Percentiles rank a stretch among this genome's conserved stretches.
Conservation (phyloP, 345 rosid species). For the Salix caprea region DNA sequence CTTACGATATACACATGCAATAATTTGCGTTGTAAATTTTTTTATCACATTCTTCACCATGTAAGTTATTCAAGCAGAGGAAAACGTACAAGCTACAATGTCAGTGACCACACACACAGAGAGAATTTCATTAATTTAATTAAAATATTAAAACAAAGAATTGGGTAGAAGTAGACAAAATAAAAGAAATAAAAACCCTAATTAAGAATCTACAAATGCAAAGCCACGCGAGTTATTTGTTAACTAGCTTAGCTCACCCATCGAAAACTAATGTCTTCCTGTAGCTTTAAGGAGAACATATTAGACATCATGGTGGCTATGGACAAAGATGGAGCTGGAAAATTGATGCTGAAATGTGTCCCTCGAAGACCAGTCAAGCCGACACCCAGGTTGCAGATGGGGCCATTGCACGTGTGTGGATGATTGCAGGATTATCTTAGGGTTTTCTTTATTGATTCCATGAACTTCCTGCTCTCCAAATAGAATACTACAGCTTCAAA, state of each 20-base stretch:
- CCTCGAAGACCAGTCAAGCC: constrained; percentile 53
- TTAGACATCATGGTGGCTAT: not conserved
- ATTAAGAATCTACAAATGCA: not conserved
- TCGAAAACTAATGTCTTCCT: not conserved
- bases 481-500: not conserved
- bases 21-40: too few species aligned
- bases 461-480: constrained; percentile 7
- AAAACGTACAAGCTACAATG: too few species aligned
- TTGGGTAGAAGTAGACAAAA: not conserved
- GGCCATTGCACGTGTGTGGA: constrained; percentile 55
- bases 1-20: too few species aligned
- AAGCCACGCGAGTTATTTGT: not conserved
- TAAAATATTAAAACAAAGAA: not conserved
- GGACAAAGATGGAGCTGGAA: constrained; percentile 30
- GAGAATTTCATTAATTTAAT: not conserved
- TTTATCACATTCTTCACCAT: too few species aligned
- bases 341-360: constrained; percentile 24
- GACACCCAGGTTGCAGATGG: constrained; percentile 47
- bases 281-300: not conserved
- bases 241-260: not conserved
- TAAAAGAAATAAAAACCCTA: not conserved
- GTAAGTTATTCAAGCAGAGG: too few species aligned
- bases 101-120: too few species aligned
- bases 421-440: constrained; percentile 31
- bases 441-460: not conserved